Evolutionary conservation across 1,284 basidiomycete species (phyloP), one percentile per base, ranked within the genome.

Genomic region (Phenoliferia sp.): DNA sequence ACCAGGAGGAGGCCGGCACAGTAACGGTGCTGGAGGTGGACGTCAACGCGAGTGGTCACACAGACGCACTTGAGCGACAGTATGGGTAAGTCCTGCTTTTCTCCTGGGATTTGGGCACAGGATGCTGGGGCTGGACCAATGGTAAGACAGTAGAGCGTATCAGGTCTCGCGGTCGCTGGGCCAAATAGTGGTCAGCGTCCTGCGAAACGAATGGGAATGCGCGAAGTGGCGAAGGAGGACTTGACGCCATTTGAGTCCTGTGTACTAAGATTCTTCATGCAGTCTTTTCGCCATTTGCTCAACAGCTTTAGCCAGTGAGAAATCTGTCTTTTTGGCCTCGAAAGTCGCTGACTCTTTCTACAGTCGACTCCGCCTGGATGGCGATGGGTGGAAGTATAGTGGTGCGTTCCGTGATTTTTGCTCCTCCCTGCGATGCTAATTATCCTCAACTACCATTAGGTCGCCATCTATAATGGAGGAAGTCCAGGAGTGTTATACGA

Each of bases 391-490:
- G 50, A 26, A 10, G 10, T 9, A 26, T 54, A n/a, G 50, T 54
- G 15, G n/a, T 54, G 10, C 29, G 22, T 15, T n/a, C n/a, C n/a
- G n/a, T n/a, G n/a, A n/a, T n/a, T n/a, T n/a, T n/a, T n/a, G n/a
- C n/a, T n/a, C n/a, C n/a, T n/a, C n/a, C n/a, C n/a, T n/a, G n/a
- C n/a, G n/a, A n/a, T n/a, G n/a, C n/a, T n/a, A n/a, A n/a, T n/a
- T n/a, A n/a, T n/a, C n/a, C n/a, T n/a, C n/a, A n/a, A n/a, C n/a
- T n/a, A n/a, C n/a, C n/a, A n/a, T n/a, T n/a, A n/a, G n/a, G n/a
- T n/a, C n/a, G n/a, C n/a, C n/a, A 54, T 54, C 15, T 54, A 54
- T 54, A 54, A 54, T 28, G 50, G 50, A n/a, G 50, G 50, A 54
- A 28, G 10, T 10, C 50, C 50, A 19, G 50, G 50, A 54, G 50